These are phyloP conservation scores for Lojkania enalia DNA, from an alignment of 2,329 filamentous ascomycete genomes.

Conservation along the genomic window DNA sequence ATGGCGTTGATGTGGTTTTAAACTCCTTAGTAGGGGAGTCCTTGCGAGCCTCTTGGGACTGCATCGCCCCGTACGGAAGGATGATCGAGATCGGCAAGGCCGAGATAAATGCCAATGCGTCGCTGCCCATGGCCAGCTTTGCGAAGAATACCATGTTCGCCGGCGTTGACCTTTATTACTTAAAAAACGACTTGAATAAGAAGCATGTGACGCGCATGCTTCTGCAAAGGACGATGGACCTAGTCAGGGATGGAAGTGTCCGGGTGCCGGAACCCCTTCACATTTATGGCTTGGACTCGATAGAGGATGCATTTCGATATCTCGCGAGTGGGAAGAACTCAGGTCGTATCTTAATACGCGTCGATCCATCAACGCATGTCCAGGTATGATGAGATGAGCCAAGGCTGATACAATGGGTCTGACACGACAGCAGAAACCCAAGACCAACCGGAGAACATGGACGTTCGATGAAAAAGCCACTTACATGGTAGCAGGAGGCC, in stretches of 20 bases:
- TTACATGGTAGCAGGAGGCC: slow-evolving; percentile 9
- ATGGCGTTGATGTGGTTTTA: slow-evolving; percentile 36
- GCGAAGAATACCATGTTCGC: slow-evolving; percentile 6
- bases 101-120: slow-evolving; percentile 11
- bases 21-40: slow-evolving; percentile 26
- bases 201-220: background rate
- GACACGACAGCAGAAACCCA: too few relatives aligned
- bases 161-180: background rate
- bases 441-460: too few relatives aligned
- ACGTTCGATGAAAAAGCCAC: slow-evolving; percentile 3
- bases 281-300: slow-evolving; percentile 9
- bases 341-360: slow-evolving; percentile 14
- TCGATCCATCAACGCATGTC: too few relatives aligned
- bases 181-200: background rate
- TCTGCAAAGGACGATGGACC: background rate
- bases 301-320: slow-evolving; percentile 21
- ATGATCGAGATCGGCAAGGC: slow-evolving; percentile 24
- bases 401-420: too few relatives aligned
- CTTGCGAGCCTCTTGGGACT: slow-evolving; percentile 19
- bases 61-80: slow-evolving; percentile 29
- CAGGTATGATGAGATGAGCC: too few relatives aligned
- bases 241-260: slow-evolving; percentile 1
- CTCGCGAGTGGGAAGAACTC: slow-evolving; percentile 21
- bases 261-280: slow-evolving; percentile 9
- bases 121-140: slow-evolving; percentile 14